Evolutionary conservation across 352 stramenopile genomes (phyloP).

Genomic region (Nothophytophthora sp.): DNA sequence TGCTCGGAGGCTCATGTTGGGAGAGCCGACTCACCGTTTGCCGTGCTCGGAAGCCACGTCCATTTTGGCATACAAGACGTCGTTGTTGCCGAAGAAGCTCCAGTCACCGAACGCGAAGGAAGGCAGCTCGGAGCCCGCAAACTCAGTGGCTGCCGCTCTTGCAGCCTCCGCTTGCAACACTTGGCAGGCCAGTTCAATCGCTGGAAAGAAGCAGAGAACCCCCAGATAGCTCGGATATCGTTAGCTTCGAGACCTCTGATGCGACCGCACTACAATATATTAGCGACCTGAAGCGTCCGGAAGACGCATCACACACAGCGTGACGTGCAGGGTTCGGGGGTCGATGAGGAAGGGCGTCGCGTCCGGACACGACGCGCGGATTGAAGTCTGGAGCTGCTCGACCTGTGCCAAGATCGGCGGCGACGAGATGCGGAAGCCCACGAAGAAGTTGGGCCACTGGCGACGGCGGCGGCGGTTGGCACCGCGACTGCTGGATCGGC

Average conservation of each 20-base stretch:
- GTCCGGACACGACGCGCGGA: slow-evolving; percentile 25
- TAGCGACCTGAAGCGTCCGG: slow-evolving; percentile 21
- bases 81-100: slow-evolving; percentile 41
- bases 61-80: slow-evolving; percentile 36
- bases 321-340: slow-evolving; percentile 44
- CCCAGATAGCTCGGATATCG: too few species aligned
- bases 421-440: slow-evolving; percentile 35
- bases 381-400: slow-evolving; percentile 25
- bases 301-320: slow-evolving; percentile 42
- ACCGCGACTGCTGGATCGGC: neutral
- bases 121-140: slow-evolving; percentile 7
- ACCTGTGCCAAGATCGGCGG: slow-evolving; percentile 18
- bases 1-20: neutral
- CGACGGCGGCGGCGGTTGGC: neutral
- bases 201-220: too few species aligned
- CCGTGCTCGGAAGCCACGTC: slow-evolving; percentile 15
- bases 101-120: slow-evolving; percentile 28
- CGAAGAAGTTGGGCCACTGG: slow-evolving; percentile 48
- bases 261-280: too few species aligned
- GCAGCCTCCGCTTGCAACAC: slow-evolving; percentile 19
- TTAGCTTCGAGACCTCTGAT: too few species aligned
- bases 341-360: slow-evolving; percentile 35
- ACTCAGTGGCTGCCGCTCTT: slow-evolving; percentile 6
- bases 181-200: slow-evolving; percentile 19
- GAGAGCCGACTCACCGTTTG: slow-evolving; percentile 10